Evolutionary conservation across 768 basidiomycete genomes (phyloP).

Genomic region (Russula griseocarnosa): DNA sequence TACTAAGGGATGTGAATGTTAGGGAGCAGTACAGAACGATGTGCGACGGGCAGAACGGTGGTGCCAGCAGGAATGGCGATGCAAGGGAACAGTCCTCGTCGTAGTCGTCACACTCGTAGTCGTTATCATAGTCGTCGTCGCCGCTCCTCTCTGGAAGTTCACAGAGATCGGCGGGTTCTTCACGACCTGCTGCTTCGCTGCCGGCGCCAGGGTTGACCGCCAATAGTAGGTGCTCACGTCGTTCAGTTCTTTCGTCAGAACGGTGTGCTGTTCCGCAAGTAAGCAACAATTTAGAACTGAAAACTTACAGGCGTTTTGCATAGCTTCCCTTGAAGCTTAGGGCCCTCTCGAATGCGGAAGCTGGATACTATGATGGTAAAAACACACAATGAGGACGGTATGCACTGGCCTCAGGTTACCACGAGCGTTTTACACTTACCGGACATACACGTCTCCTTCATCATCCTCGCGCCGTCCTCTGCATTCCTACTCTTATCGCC

Average conservation of each 20-base stretch:
- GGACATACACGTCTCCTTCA: conserved; percentile 20
- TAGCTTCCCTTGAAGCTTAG: conserved; percentile 17
- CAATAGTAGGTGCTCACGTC: conserved; percentile 24
- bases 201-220: conserved; percentile 17
- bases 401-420: not conserved
- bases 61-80: too few species aligned
- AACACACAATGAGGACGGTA: not conserved
- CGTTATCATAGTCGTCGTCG: too few species aligned
- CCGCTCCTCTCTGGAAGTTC: too few species aligned
- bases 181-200: conserved; percentile 21
- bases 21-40: too few species aligned
- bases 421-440: conserved; percentile 10
- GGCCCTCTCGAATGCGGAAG: conserved; percentile 24
- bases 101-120: too few species aligned
- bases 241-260: conserved; percentile 19
- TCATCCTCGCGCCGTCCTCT: conserved; percentile 15
- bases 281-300: not conserved
- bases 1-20: too few species aligned
- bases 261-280: not conserved
- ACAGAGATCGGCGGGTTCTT: too few species aligned
- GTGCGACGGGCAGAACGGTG: too few species aligned
- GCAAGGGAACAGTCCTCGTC: too few species aligned
- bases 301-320: conserved; percentile 21
- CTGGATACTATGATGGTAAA: conserved; percentile 25
- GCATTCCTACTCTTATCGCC: not conserved